Evolutionary conservation across 2,329 filamentous ascomycete species (phyloP).

Genomic region (Fusarium praegraminearum): DNA sequence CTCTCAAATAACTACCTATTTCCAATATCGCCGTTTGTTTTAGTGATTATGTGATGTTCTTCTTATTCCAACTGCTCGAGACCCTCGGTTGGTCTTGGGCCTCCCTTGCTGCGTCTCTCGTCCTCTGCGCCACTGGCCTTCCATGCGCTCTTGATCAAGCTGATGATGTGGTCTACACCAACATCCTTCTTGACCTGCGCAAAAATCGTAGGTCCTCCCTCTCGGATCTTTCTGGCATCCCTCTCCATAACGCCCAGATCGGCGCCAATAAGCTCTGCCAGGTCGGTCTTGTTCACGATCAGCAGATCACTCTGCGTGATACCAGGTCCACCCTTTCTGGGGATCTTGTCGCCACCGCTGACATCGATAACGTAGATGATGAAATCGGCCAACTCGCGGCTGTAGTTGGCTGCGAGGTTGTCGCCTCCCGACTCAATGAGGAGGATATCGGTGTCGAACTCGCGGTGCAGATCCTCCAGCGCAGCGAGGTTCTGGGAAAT

Average conservation of each 20-base stretch:
- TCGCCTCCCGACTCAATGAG: conserved; percentile 97
- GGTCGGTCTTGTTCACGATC: conserved; percentile 96
- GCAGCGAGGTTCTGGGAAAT: conserved; percentile 94
- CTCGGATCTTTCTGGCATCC: conserved; percentile 92
- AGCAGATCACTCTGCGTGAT: conserved; percentile 96
- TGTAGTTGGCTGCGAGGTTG: conserved; percentile 97
- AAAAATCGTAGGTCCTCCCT: conserved; percentile 95
- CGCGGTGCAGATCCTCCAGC: conserved; percentile 85
- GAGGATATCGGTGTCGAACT: conserved; percentile 83
- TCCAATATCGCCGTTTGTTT: not conserved
- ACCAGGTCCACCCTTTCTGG: conserved; percentile 92
- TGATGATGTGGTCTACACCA: conserved; percentile 86
- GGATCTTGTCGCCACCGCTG: conserved; percentile 95
- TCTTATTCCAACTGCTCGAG: conserved; percentile 59
- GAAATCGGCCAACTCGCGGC: conserved; percentile 92
- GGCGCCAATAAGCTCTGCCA: conserved; percentile 90
- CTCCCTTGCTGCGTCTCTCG: conserved; percentile 65
- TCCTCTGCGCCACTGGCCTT: conserved; percentile 85
- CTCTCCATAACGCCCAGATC: conserved; percentile 94
- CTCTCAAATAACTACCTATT: conserved; percentile 19
- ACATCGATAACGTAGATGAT: conserved; percentile 99
- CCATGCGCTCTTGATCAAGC: conserved; percentile 91
- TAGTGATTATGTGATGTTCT: conserved; percentile 10
- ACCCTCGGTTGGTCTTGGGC: conserved; percentile 68
- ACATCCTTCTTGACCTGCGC: conserved; percentile 96